Conservation (phyloP, 2,329 filamentous ascomycete genomes). For the Arthrobotrys musiformis region DNA sequence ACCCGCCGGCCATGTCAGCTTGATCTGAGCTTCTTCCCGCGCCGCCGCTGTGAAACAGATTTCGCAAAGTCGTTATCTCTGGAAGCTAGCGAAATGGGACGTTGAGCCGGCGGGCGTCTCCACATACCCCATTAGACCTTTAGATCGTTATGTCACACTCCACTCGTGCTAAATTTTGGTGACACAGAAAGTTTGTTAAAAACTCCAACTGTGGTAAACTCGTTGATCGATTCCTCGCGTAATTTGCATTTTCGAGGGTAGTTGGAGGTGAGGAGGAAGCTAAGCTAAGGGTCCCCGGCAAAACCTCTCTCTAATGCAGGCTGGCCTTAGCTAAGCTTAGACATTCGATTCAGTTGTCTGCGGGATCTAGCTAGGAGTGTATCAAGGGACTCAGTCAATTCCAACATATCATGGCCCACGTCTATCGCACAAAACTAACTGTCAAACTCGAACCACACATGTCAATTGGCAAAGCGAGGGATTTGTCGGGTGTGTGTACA, state of each 20-base stretch:
- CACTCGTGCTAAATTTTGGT: not conserved
- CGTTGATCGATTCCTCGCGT: conserved; percentile 25
- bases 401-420: too few relatives aligned
- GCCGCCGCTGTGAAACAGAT: not conserved
- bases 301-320: not conserved
- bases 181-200: conserved; percentile 30
- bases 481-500: too few relatives aligned
- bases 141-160: not conserved
- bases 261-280: not conserved
- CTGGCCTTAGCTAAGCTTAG: too few relatives aligned
- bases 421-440: too few relatives aligned
- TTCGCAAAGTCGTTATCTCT: conserved; percentile 5
- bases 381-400: too few relatives aligned
- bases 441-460: too few relatives aligned
- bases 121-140: conserved; percentile 4
- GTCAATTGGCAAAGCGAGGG: too few relatives aligned
- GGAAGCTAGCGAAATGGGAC: not conserved
- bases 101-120: not conserved
- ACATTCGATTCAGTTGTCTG: too few relatives aligned
- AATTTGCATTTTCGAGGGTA: conserved; percentile 13
- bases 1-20: not conserved
- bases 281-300: not conserved
- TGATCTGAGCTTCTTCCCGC: conserved; percentile 12
- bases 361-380: too few relatives aligned
- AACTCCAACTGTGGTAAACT: conserved; percentile 24